phyloP scores from a whole-genome alignment of 192 early-diverging fungal species.

The Coemansia sp. region DNA sequence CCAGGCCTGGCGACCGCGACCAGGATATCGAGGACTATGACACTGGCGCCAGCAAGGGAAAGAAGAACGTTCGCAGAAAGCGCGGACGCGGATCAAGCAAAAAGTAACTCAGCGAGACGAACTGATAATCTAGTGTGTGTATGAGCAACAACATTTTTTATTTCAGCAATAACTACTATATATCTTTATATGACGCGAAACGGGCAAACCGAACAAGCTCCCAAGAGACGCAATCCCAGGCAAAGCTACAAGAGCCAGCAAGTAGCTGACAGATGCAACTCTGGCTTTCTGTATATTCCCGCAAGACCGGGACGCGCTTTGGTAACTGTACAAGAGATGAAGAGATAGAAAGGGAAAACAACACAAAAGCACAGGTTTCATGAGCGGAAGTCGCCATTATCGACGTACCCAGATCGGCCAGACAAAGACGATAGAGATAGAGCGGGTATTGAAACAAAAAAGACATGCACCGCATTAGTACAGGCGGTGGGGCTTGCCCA shows the following conservation, averaged over 20 bases:
- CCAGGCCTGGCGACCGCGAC: background rate
- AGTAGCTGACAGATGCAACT: no score
- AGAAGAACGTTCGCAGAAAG: constrained; percentile 45
- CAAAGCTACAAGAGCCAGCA: background rate
- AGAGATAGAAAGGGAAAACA: no score
- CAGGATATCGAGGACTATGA: constrained; percentile 19
- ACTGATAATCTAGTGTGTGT: background rate
- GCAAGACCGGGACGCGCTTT: no score
- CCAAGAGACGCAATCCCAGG: constrained; percentile 29
- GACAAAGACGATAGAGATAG: no score
- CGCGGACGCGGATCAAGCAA: constrained; percentile 38
- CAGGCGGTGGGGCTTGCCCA: no score
- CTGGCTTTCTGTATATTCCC: no score
- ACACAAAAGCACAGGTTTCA: no score
- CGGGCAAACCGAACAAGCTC: constrained; percentile 13
- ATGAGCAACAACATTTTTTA: background rate
- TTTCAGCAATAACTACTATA: background rate
- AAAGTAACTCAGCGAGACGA: background rate
- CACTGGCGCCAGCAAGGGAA: constrained; percentile 9
- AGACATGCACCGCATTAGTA: no score
- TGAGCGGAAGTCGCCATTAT: no score
- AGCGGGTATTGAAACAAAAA: no score
- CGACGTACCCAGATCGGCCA: no score
- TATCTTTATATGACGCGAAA: background rate
- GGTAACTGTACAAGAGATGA: no score